Base-by-base conservation (phyloP, 805 yeast species). In the Metschnikowia arizonensis region DNA sequence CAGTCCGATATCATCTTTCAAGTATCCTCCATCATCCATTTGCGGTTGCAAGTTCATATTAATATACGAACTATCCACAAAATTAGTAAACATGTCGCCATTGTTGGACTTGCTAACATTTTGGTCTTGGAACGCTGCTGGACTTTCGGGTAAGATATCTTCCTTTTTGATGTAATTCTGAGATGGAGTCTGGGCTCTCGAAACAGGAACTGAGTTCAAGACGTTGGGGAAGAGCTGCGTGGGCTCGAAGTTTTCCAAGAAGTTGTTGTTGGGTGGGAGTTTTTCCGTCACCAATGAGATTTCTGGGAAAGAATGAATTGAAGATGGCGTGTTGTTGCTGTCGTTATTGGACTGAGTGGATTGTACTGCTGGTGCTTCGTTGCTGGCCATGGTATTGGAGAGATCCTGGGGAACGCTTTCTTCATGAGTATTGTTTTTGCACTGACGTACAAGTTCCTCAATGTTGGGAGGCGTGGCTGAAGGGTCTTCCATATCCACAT, bases 271-370 rank as follows among this genome's bases (percentile, higher is more conserved):
- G 28, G 76, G 68, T 17, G 84, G 71, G 46, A 78, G 65, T 47
- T 68, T 73, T 46, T 73, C 73, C 7, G 83, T 77, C 42, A 80
- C 75, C 39, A 81, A 71, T 14, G 81, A 69, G 63, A 82, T 80
- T 30, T 74, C 78, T 25, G 77, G 75, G 48, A 83, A 69, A 9
- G 73, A 66, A 30, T 60, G 60, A 10, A 61, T 54, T 4, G 72
- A 65, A 28, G 69, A 62, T 1, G 74, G 74, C 2, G 73, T 66
- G 14, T 61, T 60, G 25, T 29, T 29, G 25, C 21, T 29, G 23
- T 62, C 68, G 24, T 51, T 35, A 29, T 47, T 45, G 1, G 57
- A 44, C 17, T 28, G 32, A 5, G 40, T 26, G 11, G 35, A 9
- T 5, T 14, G 19, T 10, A 44, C 17, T 14, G 45, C 29, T 10